These are phyloP conservation scores for Mortierella sp. DNA, from an alignment of 371 early-diverging fungal species.

Conservation along the genomic window DNA sequence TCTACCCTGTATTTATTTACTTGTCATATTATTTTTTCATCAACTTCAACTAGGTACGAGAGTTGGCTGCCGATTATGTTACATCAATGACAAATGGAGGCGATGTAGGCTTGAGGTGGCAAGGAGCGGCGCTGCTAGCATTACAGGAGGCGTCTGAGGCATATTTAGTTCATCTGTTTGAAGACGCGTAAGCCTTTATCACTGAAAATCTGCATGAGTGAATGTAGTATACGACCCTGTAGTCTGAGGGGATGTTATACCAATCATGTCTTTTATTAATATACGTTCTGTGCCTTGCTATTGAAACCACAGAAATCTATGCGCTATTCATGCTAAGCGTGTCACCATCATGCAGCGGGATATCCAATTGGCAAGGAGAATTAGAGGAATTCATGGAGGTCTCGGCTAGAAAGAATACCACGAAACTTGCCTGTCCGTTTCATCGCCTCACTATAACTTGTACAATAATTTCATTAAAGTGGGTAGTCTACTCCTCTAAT, in stretches of 20 bases:
- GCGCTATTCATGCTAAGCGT: slow-evolving; percentile 95
- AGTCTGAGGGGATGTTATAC: neutral
- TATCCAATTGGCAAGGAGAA: slow-evolving; percentile 91
- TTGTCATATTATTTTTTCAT: neutral
- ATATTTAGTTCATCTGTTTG: slow-evolving; percentile 90
- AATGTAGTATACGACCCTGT: slow-evolving; percentile 19
- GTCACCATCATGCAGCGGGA: slow-evolving; percentile 95
- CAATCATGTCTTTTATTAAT: neutral
- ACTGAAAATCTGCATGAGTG: neutral
- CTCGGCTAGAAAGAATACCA: slow-evolving; percentile 14
- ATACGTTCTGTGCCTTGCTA: neutral
- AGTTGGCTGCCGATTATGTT: slow-evolving; percentile 69
- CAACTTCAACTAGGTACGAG: slow-evolving; percentile 67
- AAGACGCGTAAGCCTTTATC: slow-evolving; percentile 86
- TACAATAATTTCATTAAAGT: too few relatives aligned
- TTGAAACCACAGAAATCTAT: slow-evolving; percentile 72
- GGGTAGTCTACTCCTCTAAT: neutral
- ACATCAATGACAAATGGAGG: slow-evolving; percentile 52
- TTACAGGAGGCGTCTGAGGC: slow-evolving; percentile 95
- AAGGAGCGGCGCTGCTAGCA: slow-evolving; percentile 83
- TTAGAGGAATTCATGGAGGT: slow-evolving; percentile 74
- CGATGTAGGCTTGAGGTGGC: slow-evolving; percentile 79
- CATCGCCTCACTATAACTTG: too few relatives aligned
- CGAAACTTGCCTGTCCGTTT: too few relatives aligned
- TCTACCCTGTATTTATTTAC: neutral